Base-by-base conservation (phyloP, 2,329 filamentous ascomycete genomes). In the Colletotrichum sansevieriae region DNA sequence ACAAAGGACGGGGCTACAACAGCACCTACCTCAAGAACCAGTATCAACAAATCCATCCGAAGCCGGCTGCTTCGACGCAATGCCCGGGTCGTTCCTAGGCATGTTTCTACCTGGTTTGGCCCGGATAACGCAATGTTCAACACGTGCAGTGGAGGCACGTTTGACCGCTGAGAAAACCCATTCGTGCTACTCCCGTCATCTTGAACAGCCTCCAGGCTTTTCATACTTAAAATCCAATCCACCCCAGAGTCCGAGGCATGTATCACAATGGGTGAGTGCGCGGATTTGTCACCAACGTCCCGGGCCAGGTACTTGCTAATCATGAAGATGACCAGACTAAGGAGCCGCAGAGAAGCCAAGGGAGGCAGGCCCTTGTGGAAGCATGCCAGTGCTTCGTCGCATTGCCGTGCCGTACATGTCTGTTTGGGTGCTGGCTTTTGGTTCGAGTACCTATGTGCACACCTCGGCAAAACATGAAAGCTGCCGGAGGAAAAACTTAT, bases 1-100 rank as follows among this genome's bases (percentile, higher is more conserved):
- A 52, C 29, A 52, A 52, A 33, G 49, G 10, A 52, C 9, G 25
- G 22, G 29, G 8, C 37, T 13, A 11, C 13, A 5, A 39, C 1
- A 39, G 10, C 10, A n/a, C 22, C 22, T 18, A 18, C 18, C 18
- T 18, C 18, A 18, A 18, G 18, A 18, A 18, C 18, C 18, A 18
- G 18, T 18, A 18, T 18, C 4, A 29, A 29, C 7, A 8, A 6
- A 29, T 29, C 25, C 7, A 29, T 7, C 25, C 4, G 25, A 29
- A 10, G 49, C 22, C 57, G 49, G 57, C n/a, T 51, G 20, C 15
- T 41, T 39, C 33, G 58, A 51, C 37, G 33, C 43, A 55, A 49
- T 46, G 51, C 22, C 37, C 64, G 43, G 51, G 35, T 43, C 59
- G 51, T 64, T 64, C 64, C 43, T 57, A 25, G 25, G 35, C 51